A percentile compares a stretch with the other conserved stretches of the same genome.
phyloP scores from a whole-genome alignment of 1,284 basidiomycete genomes.

The Cryptococcus hybrid region DNA sequence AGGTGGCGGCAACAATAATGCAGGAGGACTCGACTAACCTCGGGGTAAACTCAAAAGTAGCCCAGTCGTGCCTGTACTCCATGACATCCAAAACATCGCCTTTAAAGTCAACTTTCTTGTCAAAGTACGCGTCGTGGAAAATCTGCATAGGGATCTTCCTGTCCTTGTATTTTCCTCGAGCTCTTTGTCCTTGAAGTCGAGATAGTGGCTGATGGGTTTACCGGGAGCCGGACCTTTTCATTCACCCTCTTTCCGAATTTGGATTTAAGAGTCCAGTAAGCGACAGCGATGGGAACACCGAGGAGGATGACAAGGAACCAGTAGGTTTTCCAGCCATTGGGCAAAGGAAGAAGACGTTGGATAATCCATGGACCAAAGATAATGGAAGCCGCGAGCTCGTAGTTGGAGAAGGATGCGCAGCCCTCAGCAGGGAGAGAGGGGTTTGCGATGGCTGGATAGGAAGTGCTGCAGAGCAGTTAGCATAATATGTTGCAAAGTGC shows the following conservation, averaged over 20 bases:
- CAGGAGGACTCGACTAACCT: constrained; percentile 21
- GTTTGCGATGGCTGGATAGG: constrained; percentile 56
- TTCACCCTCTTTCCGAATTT: constrained; percentile 78
- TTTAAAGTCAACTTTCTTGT: constrained; percentile 93
- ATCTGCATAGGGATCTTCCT: constrained; percentile 97
- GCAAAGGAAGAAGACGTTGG: constrained; percentile 69
- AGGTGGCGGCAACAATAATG: not conserved
- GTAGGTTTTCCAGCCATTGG: constrained; percentile 64
- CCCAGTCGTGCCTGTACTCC: constrained; percentile 96
- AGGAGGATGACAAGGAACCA: constrained; percentile 73
- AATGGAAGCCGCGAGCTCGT: constrained; percentile 72
- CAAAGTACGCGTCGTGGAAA: constrained; percentile 98
- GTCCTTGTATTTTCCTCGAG: constrained; percentile 65
- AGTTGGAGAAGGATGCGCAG: constrained; percentile 76
- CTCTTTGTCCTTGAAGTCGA: constrained; percentile 81
- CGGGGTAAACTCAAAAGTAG: constrained; percentile 67
- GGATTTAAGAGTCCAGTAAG: constrained; percentile 89
- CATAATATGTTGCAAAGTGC: not conserved
- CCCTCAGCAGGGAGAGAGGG: constrained; percentile 86
- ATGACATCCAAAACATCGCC: constrained; percentile 93
- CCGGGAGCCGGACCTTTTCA: constrained; percentile 74
- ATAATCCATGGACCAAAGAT: constrained; percentile 75
- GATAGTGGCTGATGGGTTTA: constrained; percentile 82
- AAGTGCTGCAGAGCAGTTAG: constrained; percentile 19
- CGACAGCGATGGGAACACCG: constrained; percentile 73